Evolutionary conservation across 1,284 basidiomycete genomes (phyloP).

Genomic region (Leccinum insigne): DNA sequence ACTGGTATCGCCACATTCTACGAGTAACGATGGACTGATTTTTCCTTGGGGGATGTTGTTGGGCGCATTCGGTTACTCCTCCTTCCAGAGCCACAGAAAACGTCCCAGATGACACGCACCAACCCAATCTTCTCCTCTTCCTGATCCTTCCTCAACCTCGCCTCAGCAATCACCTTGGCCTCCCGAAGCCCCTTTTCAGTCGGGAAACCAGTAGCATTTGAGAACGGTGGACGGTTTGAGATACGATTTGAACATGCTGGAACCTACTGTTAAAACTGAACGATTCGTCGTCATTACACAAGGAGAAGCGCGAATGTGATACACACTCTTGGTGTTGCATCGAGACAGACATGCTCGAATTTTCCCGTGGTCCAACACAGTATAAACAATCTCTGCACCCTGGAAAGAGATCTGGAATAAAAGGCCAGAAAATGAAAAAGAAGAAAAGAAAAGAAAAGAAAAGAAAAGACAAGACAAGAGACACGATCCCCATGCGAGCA

Average conservation of each 20-base stretch:
- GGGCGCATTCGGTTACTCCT: no score
- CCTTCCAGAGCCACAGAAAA: not conserved
- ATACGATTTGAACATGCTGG: slow-evolving; percentile 53
- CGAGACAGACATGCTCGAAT: slow-evolving; percentile 59
- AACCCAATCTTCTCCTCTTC: slow-evolving; percentile 70
- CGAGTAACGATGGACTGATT: no score
- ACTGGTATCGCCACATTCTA: no score
- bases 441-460: not conserved
- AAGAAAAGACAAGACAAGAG: not conserved
- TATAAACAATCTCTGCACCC: slow-evolving; percentile 75
- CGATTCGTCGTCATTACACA: not conserved
- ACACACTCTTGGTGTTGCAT: slow-evolving; percentile 59
- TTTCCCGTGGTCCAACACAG: slow-evolving; percentile 85
- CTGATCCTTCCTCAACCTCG: slow-evolving; percentile 65
- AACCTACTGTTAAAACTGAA: slow-evolving; percentile 36
- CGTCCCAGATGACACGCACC: slow-evolving; percentile 43
- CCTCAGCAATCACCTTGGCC: slow-evolving; percentile 62
- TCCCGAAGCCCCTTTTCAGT: slow-evolving; percentile 73
- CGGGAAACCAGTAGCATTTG: slow-evolving; percentile 68
- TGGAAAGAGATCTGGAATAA: slow-evolving; percentile 31
- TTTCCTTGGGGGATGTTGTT: no score
- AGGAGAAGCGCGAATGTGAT: not conserved
- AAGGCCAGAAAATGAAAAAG: no score
- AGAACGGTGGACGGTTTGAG: slow-evolving; percentile 72
- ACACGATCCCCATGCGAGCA: not conserved